A percentile compares a stretch with the other conserved stretches of the same genome.
Conservation (phyloP, 768 basidiomycete species). For the Strobilomyces dryophilus region DNA sequence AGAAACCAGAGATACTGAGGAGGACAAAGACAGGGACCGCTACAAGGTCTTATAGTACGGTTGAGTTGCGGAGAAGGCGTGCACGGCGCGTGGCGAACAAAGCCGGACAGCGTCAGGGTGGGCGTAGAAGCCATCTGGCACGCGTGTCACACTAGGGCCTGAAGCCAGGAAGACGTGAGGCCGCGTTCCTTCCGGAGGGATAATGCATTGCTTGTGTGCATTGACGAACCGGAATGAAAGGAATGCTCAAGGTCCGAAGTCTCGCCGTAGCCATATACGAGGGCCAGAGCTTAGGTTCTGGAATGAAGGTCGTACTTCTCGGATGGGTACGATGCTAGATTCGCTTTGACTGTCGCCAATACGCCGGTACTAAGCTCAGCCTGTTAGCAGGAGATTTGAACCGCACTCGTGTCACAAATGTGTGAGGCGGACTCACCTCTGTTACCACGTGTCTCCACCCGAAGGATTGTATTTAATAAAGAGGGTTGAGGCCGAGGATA, state of each 20-base stretch:
- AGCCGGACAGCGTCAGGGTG: constrained; percentile 25
- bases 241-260: constrained; percentile 15
- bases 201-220: constrained; percentile 24
- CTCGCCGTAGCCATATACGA: constrained; percentile 6
- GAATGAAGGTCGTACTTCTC: constrained; percentile 8
- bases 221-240: constrained; percentile 30
- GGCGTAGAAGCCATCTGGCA: constrained; percentile 18
- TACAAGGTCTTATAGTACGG: constrained; percentile 23
- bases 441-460: constrained; percentile 14
- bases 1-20: constrained; percentile 16
- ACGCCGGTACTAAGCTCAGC: constrained; percentile 1
- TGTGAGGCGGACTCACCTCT: constrained; percentile 7
- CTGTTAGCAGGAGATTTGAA: constrained; percentile 2
- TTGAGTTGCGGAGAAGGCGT: constrained; percentile 22
- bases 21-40: constrained; percentile 2
- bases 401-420: constrained; percentile 8
- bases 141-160: constrained; percentile 22
- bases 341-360: constrained; percentile 4
- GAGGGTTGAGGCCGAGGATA: constrained; percentile 21
- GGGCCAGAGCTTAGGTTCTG: constrained; percentile 12
- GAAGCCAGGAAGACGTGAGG: constrained; percentile 31
- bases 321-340: background rate
- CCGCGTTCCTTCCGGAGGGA: constrained; percentile 29
- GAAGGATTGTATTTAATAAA: constrained; percentile 13
- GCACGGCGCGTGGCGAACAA: constrained; percentile 25